Percentiles rank a stretch among this genome's conserved stretches.
These are phyloP conservation scores for Trichoderma asperelloides DNA, from an alignment of 495 filamentous ascomycete genomes.

Conservation along the genomic window DNA sequence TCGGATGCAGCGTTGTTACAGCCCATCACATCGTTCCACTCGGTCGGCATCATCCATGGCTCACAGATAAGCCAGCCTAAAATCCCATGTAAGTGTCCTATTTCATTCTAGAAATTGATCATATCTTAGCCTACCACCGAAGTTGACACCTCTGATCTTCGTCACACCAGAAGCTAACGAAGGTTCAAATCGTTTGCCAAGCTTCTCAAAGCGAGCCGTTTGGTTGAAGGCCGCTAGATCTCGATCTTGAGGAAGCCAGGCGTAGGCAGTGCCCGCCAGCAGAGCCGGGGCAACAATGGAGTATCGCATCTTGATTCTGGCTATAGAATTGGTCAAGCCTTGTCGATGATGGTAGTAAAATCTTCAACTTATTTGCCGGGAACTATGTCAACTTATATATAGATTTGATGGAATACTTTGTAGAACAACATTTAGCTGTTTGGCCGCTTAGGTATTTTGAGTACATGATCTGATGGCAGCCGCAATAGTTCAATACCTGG, in stretches of 20 bases:
- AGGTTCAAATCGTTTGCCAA: slow-evolving; percentile 18
- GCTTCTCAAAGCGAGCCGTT: slow-evolving; percentile 17
- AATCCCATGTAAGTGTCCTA: not conserved
- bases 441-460: not conserved
- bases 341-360: not conserved
- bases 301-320: slow-evolving; percentile 15
- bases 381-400: not conserved
- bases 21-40: slow-evolving; percentile 41
- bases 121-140: slow-evolving; percentile 13
- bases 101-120: not conserved
- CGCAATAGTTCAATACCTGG: not conserved
- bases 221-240: slow-evolving; percentile 19
- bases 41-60: slow-evolving; percentile 41
- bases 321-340: not conserved
- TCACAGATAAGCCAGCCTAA: slow-evolving; percentile 38
- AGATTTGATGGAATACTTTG: not conserved
- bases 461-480: not conserved
- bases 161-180: slow-evolving; percentile 15
- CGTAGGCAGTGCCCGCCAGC: slow-evolving; percentile 14
- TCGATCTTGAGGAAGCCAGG: slow-evolving; percentile 20
- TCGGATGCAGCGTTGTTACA: slow-evolving; percentile 39
- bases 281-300: slow-evolving; percentile 14
- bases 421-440: not conserved
- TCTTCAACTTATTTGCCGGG: not conserved
- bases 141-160: slow-evolving; percentile 23